Base-by-base conservation (phyloP, 1,284 basidiomycete species). In the Agroathelia rolfsii region DNA sequence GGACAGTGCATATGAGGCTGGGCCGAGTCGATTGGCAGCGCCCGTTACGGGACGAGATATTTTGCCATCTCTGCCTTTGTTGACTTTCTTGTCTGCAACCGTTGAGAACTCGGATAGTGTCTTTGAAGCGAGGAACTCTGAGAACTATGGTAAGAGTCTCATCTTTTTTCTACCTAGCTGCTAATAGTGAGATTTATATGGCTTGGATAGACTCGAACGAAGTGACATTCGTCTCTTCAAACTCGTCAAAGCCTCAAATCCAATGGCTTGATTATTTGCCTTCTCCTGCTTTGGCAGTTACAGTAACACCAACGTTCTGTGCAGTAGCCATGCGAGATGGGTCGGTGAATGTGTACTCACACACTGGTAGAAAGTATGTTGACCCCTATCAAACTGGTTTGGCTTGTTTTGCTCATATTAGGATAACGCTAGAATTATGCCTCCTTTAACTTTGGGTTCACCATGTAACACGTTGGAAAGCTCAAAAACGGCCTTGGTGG, bases 231-330 rank as follows among this genome's bases (percentile, higher is more conserved):
- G 58, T 72, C 26, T 70, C 62, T 44, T 68, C 72, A 20, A 73
- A 78, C 56, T n/a, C n/a, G n/a, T n/a, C n/a, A n/a, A n/a, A n/a
- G n/a, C n/a, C n/a, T n/a, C 63, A 79, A 49, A 72, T 77, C 5
- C 70, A 82, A 34, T 97, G 93, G 92, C 53, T 92, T 32, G 90
- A 96, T 54, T 96, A 85, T 54, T 49, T 90, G 6, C 73, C 84
- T 1, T 72, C 71, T 1, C 76, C 80, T 5, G 74, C 75, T 4
- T 51, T 93, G 4, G 61, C 67, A 1, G 52, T 87, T 19, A 75
- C 75, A 1, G 75, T 76, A 0, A 82, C 84, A 0, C 50, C 55
- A 2, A 49, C 50, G 2, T 89, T 89, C 50, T 78, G 77, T 41
- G 90, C 86, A 2, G 81, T 72, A 2, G 83, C 75, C 0, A 67